Base-by-base conservation (phyloP, 139 green algal species). In the Chlamydomonas applanata region DNA sequence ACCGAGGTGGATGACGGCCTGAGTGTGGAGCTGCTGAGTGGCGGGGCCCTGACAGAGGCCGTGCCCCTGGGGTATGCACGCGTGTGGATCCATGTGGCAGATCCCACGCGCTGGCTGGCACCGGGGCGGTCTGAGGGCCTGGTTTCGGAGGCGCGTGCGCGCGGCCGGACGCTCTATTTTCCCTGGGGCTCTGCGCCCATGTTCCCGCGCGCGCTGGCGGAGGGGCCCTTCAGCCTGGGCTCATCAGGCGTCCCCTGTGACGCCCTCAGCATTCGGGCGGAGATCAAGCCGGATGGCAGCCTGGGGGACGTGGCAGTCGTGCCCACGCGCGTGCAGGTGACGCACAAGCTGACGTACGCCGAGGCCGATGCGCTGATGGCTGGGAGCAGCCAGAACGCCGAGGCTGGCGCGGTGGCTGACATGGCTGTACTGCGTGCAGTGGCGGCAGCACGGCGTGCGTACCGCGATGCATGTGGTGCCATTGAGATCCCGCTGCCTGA, bases 41-140 rank as follows among this genome's bases (percentile, higher is more conserved):
- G 85, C 14, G 89, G 84, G 2, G 17, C 25, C n/a, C 54, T 29
- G 54, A 63, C 54, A 30, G 54, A 34, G 13, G 54, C 27, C 29
- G 53, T 2, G 40, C 40, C 40, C 40, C 40, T 49, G 40, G 76
- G 69, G 9, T 36, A 77, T 1, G 16, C 76, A 30, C 73, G 83
- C 66, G 66, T 98, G 56, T 98, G 94, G 94, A 83, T 98, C 24
- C 94, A 98, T 78, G 85, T 98, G 34, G 94, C 94, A 16, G 93
- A 97, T 73, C 91, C 93, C 57, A 89, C 85, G 1, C 85, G 91
- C 40, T 94, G 79, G 83, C 71, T 94, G n/a, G 27, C 16, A 27
- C 77, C 77, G 32, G 80, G 71, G 35, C 35, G 71, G 25, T n/a
- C 34, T 68, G 72, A 71, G 67, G 36, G 72, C 20, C n/a, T 66